These are phyloP conservation scores for Chamaecyparis obtusa DNA, from an alignment of 75 land plant genomes.

Conservation along the genomic window DNA sequence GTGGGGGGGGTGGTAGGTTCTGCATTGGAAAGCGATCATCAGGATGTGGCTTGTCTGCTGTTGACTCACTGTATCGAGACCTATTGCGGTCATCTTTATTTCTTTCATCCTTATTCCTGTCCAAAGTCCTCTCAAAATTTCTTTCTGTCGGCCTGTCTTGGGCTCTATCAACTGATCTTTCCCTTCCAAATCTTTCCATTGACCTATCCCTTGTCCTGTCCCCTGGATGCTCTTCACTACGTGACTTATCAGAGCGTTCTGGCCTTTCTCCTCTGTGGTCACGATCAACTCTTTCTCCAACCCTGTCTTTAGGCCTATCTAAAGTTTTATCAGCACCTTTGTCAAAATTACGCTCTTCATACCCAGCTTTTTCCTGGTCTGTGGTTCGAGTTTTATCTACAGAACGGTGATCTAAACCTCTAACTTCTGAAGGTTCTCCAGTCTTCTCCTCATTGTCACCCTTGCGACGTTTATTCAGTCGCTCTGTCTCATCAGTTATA, in stretches of 20 bases:
- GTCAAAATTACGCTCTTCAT: constrained; percentile 46
- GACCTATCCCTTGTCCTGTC: constrained; percentile 81
- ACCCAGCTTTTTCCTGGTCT: constrained; percentile 46
- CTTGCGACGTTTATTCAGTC: constrained; percentile 62
- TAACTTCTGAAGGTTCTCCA: constrained; percentile 48
- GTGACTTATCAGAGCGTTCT: constrained; percentile 58
- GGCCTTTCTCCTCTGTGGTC: constrained; percentile 57
- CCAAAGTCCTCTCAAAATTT: constrained; percentile 46
- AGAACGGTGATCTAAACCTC: constrained; percentile 47
- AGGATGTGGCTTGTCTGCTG: constrained; percentile 57
- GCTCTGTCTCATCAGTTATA: constrained; percentile 60
- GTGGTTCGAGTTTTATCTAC: constrained; percentile 30
- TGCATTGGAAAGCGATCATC: constrained; percentile 85
- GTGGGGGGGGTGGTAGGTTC: constrained; percentile 86
- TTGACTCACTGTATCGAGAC: constrained; percentile 49
- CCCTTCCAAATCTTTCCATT: constrained; percentile 71
- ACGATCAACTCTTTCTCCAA: constrained; percentile 67
- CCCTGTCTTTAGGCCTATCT: constrained; percentile 72
- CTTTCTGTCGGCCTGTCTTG: constrained; percentile 60
- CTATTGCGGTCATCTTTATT: constrained; percentile 71
- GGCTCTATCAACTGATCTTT: constrained; percentile 72
- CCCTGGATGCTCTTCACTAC: constrained; percentile 44
- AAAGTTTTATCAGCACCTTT: constrained; percentile 40
- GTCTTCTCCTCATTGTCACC: constrained; percentile 53
- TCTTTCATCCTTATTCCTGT: constrained; percentile 56